Conservation (phyloP, 192 early-diverging fungal genomes). For the Dissophora ornata region DNA sequence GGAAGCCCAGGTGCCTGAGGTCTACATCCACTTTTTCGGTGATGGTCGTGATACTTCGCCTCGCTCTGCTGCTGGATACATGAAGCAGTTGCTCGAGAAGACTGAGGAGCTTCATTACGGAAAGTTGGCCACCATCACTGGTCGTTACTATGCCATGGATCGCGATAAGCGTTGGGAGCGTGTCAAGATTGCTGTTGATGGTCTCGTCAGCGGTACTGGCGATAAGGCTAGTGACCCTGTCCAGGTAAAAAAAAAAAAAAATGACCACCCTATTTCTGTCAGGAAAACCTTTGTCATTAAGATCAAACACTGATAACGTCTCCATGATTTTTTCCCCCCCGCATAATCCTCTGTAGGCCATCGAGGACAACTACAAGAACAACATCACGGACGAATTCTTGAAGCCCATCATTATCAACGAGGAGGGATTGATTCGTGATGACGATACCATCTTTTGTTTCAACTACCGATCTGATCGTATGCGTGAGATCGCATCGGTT, state of each 20-base stretch:
- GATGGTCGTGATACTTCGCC: slow-evolving; percentile 98
- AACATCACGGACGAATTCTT: slow-evolving; percentile 99
- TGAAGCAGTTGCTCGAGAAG: slow-evolving; percentile 76
- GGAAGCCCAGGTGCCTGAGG: slow-evolving; percentile 81
- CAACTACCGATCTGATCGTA: slow-evolving; percentile 98
- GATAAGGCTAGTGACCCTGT: slow-evolving; percentile 75
- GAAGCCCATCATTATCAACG: slow-evolving; percentile 94
- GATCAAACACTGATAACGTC: no score
- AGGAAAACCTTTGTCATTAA: neutral
- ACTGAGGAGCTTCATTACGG: slow-evolving; percentile 81
- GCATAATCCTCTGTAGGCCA: slow-evolving; percentile 53
- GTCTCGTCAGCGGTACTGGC: slow-evolving; percentile 80
- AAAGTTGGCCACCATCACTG: slow-evolving; percentile 90
- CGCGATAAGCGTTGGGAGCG: slow-evolving; percentile 99
- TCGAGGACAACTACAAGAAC: slow-evolving; percentile 88
- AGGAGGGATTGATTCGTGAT: slow-evolving; percentile 83
- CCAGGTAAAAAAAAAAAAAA: slow-evolving; percentile 55
- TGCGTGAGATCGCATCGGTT: slow-evolving; percentile 91
- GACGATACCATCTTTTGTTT: slow-evolving; percentile 96
- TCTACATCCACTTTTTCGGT: slow-evolving; percentile 96
- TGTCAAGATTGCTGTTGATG: slow-evolving; percentile 94
- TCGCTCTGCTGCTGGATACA: slow-evolving; percentile 84
- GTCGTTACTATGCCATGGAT: slow-evolving; percentile 99
- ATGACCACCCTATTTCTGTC: neutral
- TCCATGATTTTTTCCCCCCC: no score